Evolutionary conservation across 2,329 filamentous ascomycete genomes (phyloP).

Genomic region (Verticillium dahliae): DNA sequence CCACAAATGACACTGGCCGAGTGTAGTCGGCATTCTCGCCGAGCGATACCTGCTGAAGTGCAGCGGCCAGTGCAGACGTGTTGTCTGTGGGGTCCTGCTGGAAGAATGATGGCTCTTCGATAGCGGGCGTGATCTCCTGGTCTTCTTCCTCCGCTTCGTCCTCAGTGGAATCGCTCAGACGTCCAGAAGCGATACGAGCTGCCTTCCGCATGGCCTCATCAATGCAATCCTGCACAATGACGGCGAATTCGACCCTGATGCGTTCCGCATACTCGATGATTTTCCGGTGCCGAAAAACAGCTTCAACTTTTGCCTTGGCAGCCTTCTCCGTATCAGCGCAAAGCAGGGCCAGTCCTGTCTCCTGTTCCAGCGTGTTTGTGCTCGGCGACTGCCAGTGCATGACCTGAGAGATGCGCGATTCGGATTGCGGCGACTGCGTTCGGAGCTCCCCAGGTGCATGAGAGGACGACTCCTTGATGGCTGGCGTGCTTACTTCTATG

Average conservation of each 20-base stretch:
- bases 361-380: constrained; percentile 84
- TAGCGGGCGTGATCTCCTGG: constrained; percentile 33
- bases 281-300: constrained; percentile 81
- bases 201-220: constrained; percentile 87
- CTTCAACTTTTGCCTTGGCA: constrained; percentile 84
- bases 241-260: constrained; percentile 87
- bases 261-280: constrained; percentile 96
- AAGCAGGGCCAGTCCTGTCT: constrained; percentile 81
- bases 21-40: constrained; percentile 38
- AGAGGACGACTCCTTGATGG: constrained; percentile 76
- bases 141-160: constrained; percentile 47
- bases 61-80: constrained; percentile 49
- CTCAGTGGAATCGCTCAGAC: constrained; percentile 70
- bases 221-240: constrained; percentile 92
- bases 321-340: constrained; percentile 84
- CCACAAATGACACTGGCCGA: constrained; percentile 49
- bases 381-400: constrained; percentile 95
- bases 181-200: constrained; percentile 76
- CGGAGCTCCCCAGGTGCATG: constrained; percentile 70
- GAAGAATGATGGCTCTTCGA: constrained; percentile 48
- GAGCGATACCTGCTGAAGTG: constrained; percentile 39
- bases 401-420: constrained; percentile 89
- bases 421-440: constrained; percentile 92
- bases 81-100: constrained; percentile 48
- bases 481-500: constrained; percentile 87